Base-by-base conservation (phyloP, 2,329 filamentous ascomycete species). In the Scedosporium minutisporum region DNA sequence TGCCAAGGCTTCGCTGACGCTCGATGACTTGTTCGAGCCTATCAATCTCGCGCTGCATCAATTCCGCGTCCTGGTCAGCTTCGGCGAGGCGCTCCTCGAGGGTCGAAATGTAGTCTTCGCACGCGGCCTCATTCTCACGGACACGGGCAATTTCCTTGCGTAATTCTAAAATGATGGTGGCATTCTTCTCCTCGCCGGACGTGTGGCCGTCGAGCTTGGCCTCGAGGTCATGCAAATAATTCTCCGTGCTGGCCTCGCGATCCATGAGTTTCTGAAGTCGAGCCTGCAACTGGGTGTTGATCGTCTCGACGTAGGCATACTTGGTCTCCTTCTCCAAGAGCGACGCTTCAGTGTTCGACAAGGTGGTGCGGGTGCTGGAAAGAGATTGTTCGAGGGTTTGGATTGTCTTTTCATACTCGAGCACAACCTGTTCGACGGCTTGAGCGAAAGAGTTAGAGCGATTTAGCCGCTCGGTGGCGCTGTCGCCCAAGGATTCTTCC, bases 341-440 rank as follows among this genome's bases (percentile, higher is more conserved):
- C 63, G 80, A 88, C 62, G 92, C 95, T 73, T 99, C 96, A 0
- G 90, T 93, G 66, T 80, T 88, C 10, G 95, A 89, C 29, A 99
- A 80, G 0, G 90, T 91, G 41, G 89, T 82, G 63, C 95, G 85
- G 1, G 95, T 97, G 70, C 87, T 95, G 0, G 93, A 93, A 14
- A 99, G 83, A 1, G 93, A 97, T 60, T 92, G 87, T 74, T 99
- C 95, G 16, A 99, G 82, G 61, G 86, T 89, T 73, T 97, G 93
- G 59, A 99, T 99, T 0, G 96, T 99, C 81, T 96, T 97, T 74
- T 99, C 96, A 72, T 99, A 99, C 75, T 99, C 95, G 58, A 97
- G 79, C 3, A 99, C 91, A 23, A 99, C 91, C 71, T 96, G 90
- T 70, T 99, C 95, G 21, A 99, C 93, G 29, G 93, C 93, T 72